Conservation (phyloP, 2,329 filamentous ascomycete genomes). For the Alternaria ethzedia region DNA sequence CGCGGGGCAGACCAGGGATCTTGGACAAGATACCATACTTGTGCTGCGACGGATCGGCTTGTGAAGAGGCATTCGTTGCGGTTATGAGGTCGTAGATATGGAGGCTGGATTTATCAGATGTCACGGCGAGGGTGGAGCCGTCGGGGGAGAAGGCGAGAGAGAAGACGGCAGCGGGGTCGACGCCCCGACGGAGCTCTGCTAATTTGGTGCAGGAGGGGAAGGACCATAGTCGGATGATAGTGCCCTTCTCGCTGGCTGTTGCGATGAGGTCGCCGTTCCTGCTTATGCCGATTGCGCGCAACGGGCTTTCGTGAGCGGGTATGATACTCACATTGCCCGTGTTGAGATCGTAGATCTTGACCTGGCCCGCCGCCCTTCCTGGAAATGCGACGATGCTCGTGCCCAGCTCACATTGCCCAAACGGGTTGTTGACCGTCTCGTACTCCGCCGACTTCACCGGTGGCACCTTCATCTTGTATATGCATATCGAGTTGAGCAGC, state of each 20-base stretch:
- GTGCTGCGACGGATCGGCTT: conserved; percentile 34
- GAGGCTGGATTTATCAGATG: conserved; percentile 94
- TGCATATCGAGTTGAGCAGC: conserved; percentile 78
- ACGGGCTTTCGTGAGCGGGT: conserved; percentile 80
- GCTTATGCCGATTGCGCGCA: conserved; percentile 81
- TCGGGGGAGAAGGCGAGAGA: conserved; percentile 87
- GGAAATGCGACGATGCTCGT: conserved; percentile 80
- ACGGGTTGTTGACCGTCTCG: conserved; percentile 83
- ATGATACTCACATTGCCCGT: conserved; percentile 90
- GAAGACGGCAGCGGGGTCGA: conserved; percentile 87
- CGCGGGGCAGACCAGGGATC: conserved; percentile 81
- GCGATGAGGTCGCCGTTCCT: conserved; percentile 81
- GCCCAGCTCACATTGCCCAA: conserved; percentile 80
- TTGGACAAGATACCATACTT: conserved; percentile 88
- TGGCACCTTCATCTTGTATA: conserved; percentile 79
- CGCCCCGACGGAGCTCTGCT: conserved; percentile 83
- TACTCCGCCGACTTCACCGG: conserved; percentile 75
- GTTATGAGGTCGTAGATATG: conserved; percentile 87
- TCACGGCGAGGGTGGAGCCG: conserved; percentile 81
- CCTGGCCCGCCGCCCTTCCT: conserved; percentile 84
- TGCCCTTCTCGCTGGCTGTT: conserved; percentile 92
- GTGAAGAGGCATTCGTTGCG: conserved; percentile 4
- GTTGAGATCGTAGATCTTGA: conserved; percentile 81
- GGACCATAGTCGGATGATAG: conserved; percentile 83
- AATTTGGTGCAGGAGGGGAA: conserved; percentile 81